Evolutionary conservation across 2,329 filamentous ascomycete genomes (phyloP).

Genomic region (Coleophoma crateriformis): DNA sequence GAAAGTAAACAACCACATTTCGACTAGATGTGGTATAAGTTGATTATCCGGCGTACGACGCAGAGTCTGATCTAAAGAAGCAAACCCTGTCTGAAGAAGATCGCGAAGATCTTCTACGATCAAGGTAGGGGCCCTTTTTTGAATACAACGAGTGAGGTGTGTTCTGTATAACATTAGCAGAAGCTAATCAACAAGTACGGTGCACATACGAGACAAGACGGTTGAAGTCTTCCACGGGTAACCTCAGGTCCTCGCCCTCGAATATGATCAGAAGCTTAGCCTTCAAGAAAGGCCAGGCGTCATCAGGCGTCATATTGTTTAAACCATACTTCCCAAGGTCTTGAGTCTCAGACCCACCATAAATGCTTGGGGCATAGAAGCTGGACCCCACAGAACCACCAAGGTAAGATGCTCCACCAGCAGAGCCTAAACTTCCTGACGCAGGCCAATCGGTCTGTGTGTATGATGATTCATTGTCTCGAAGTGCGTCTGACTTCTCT

Average conservation of each 20-base stretch:
- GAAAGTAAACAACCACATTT: conserved; percentile 92
- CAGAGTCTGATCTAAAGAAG: conserved; percentile 78
- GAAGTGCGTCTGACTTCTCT: conserved; percentile 35
- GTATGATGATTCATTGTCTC: conserved; percentile 26
- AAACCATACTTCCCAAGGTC: conserved; percentile 57
- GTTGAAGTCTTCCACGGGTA: conserved; percentile 83
- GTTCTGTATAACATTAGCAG: conserved; percentile 32
- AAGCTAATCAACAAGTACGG: not conserved
- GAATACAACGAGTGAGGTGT: conserved; percentile 73
- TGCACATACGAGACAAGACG: conserved; percentile 55
- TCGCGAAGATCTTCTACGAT: conserved; percentile 75
- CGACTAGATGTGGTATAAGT: conserved; percentile 84
- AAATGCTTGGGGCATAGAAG: conserved; percentile 30
- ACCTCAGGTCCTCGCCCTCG: conserved; percentile 71
- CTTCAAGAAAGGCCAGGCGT: conserved; percentile 78
- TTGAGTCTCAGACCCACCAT: conserved; percentile 40
- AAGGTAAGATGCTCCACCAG: conserved; percentile 32
- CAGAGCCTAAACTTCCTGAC: conserved; percentile 44
- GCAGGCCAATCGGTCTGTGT: conserved; percentile 41
- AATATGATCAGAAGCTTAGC: conserved; percentile 73
- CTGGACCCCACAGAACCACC: conserved; percentile 12
- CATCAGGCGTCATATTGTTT: conserved; percentile 66
- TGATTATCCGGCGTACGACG: conserved; percentile 75
- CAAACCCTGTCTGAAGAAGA: conserved; percentile 75
- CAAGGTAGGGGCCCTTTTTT: conserved; percentile 63